phyloP scores from a whole-genome alignment of 2,329 filamentous ascomycete species.

The Diplodia scrobiculata region DNA sequence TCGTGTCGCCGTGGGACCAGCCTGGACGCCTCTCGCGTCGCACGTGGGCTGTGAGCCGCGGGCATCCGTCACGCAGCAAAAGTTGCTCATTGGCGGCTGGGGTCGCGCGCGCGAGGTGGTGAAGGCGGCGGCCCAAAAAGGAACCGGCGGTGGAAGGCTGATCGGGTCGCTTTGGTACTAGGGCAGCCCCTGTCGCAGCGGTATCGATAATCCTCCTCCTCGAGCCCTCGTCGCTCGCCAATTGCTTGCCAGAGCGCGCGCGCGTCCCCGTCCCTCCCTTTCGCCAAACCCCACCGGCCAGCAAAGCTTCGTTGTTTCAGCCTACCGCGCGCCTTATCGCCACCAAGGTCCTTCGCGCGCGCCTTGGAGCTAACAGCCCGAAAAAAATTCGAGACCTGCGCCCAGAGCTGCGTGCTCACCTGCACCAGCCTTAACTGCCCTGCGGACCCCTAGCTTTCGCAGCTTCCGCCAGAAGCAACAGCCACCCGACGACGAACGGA shows the following conservation, averaged over 20 bases:
- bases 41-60: conserved; percentile 19
- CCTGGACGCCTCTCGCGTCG: background rate
- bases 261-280: conserved; percentile 10
- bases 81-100: background rate
- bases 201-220: conserved; percentile 20
- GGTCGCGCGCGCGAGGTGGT: background rate
- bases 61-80: conserved; percentile 7
- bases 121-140: background rate
- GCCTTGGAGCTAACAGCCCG: background rate
- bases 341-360: conserved; percentile 4
- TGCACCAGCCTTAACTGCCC: background rate
- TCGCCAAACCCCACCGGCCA: conserved; percentile 23
- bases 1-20: conserved; percentile 23
- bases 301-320: conserved; percentile 20
- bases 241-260: conserved; percentile 23
- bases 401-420: background rate
- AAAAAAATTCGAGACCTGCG: background rate
- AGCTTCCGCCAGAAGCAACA: background rate
- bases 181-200: conserved; percentile 15
- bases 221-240: conserved; percentile 20
- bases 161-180: background rate
- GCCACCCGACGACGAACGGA: background rate
- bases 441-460: background rate
- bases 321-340: conserved; percentile 18
- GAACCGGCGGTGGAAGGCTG: background rate